These are phyloP conservation scores for Myriosclerotinia duriaeana DNA, from an alignment of 2,329 filamentous ascomycete species.

Conservation along the genomic window DNA sequence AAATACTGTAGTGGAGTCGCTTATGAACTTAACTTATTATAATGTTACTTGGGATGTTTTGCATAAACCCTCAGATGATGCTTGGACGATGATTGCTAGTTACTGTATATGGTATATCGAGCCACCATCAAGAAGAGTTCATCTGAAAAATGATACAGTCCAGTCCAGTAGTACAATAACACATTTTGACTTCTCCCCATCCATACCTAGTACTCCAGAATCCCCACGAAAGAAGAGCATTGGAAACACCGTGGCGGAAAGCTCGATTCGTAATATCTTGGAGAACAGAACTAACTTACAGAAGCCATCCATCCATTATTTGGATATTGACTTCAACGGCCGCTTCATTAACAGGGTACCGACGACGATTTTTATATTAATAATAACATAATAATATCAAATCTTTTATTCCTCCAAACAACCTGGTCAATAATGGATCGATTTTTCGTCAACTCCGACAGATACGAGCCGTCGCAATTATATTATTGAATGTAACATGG, in stretches of 20 bases:
- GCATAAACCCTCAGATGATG: constrained; percentile 11
- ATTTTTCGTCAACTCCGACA: background rate
- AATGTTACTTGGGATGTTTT: constrained; percentile 10
- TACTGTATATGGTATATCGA: background rate
- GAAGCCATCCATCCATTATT: background rate
- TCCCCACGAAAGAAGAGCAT: background rate
- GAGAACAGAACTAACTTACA: no score
- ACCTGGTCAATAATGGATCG: background rate
- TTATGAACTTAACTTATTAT: background rate
- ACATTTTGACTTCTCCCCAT: background rate
- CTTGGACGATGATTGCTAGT: background rate
- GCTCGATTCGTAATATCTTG: background rate
- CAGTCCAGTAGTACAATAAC: background rate
- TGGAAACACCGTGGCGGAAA: background rate
- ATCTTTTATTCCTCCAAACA: constrained; percentile 2
- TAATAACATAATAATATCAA: background rate
- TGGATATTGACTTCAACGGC: background rate
- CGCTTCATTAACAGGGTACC: background rate
- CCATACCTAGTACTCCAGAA: background rate
- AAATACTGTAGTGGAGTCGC: constrained; percentile 10
- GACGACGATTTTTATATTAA: background rate
- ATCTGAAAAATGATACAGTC: background rate
- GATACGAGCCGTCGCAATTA: constrained; percentile 11
- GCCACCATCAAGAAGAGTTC: background rate
- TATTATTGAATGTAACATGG: background rate